Evolutionary conservation across 371 early-diverging fungal species (phyloP), one percentile per base, ranked within the genome.

Genomic region (Mucor racemosus): DNA sequence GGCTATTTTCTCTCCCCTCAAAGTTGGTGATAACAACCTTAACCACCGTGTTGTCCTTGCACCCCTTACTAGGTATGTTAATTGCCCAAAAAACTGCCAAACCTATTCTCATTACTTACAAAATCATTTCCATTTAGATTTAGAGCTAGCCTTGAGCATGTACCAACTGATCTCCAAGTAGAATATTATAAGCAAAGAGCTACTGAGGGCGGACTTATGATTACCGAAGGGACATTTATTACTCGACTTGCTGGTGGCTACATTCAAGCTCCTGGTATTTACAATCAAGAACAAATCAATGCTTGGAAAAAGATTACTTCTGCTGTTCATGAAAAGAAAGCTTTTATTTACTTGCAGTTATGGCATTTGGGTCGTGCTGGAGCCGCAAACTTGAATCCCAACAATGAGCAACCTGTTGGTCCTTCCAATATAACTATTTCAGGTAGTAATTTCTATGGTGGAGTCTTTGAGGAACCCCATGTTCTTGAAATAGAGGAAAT

Each of bases 401-500:
- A 41, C 44, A 19, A 53, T 5, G 55, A 58, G 33, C 53, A 50
- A n/a, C 39, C 53, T 41, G 66, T 65, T 4, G 59, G 60, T 40
- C 60, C 66, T 31, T 58, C 58, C n/a, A 58, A 34, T 10, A 59
- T 65, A 31, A 31, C 66, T 5, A 34, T 59, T 8, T 5, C 60
- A 10, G 59, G 66, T 5, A 59, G 11, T 0, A 56, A 41, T 4
- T 34, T 50, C 9, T 14, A 46, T 19, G 59, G 66, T 3, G 26
- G 14, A 4, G 64, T 26, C 3, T 38, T 62, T 21, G 66, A 71
- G 58, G 59, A 54, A 13, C 71, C 71, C 26, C 80, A 78, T 36
- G 92, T 87, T 40, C 69, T 94, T 56, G 76, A 84, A 3, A 54
- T 79, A 3, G 81, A 81, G 14, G 87, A 93, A 39, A 95, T 97